A percentile compares a stretch with the other conserved stretches of the same genome.
These are phyloP conservation scores for Colletotrichum lupini DNA, from an alignment of 2,329 filamentous ascomycete genomes.

Conservation along the genomic window DNA sequence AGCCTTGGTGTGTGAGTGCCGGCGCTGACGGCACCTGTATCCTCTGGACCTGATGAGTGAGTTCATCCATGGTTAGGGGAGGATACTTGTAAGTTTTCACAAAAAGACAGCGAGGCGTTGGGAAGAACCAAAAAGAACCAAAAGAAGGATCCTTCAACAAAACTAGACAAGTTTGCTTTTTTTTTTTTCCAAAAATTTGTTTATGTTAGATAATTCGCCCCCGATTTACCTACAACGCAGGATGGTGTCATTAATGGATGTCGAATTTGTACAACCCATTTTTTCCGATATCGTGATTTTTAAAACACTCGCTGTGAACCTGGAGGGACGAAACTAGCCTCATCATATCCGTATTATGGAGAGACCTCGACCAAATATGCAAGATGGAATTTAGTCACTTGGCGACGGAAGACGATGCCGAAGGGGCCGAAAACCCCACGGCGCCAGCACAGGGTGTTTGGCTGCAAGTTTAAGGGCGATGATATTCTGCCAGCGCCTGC, in stretches of 20 bases:
- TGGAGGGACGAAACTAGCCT: too few relatives aligned
- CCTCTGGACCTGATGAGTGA: slow-evolving; percentile 76
- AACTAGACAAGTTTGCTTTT: background rate
- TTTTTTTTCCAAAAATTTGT: slow-evolving; percentile 1
- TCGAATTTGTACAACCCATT: slow-evolving; percentile 5
- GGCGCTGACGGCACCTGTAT: slow-evolving; percentile 94
- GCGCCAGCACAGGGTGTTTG: slow-evolving; percentile 2
- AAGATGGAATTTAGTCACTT: background rate
- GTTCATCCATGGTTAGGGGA: slow-evolving; percentile 2
- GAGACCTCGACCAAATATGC: background rate
- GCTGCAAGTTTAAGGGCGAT: slow-evolving; percentile 5
- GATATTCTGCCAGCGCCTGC: too few relatives aligned
- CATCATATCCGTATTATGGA: background rate
- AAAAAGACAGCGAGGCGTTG: slow-evolving; percentile 35
- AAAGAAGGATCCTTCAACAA: slow-evolving; percentile 3
- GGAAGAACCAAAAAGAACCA: slow-evolving; percentile 32
- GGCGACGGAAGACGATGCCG: slow-evolving; percentile 23
- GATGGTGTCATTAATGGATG: slow-evolving; percentile 26
- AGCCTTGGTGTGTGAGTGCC: slow-evolving; percentile 94
- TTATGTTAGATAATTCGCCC: slow-evolving; percentile 6
- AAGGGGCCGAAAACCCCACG: slow-evolving; percentile 15
- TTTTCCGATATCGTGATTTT: background rate
- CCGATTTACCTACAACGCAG: slow-evolving; percentile 3
- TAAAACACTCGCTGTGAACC: too few relatives aligned
- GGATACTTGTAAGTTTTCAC: slow-evolving; percentile 29